A percentile compares a stretch with the other conserved stretches of the same genome.
Conservation (phyloP, 2,329 filamentous ascomycete species). For the Neoascochyta sp. region DNA sequence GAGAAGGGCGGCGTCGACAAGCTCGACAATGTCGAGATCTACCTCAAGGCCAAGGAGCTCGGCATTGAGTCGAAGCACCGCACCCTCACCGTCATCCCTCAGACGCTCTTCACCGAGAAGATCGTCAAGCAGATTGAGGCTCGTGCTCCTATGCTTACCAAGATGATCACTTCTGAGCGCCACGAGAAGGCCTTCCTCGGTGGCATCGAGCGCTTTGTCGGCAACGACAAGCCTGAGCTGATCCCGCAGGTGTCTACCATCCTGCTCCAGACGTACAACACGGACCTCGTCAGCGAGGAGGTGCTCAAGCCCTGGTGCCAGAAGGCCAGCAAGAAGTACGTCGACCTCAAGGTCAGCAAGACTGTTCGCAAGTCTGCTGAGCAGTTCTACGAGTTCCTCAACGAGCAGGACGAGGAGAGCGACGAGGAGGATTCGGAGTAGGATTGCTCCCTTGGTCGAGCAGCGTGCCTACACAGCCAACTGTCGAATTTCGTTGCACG, state of each 20-base stretch:
- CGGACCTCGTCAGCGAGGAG: conserved; percentile 85
- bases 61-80: conserved; percentile 94
- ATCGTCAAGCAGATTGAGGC: conserved; percentile 82
- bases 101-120: conserved; percentile 89
- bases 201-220: conserved; percentile 88
- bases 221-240: conserved; percentile 76
- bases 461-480: too few species aligned
- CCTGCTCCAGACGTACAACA: conserved; percentile 83
- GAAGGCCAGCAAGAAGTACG: conserved; percentile 98
- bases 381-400: conserved; percentile 91
- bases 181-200: conserved; percentile 95
- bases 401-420: conserved; percentile 65
- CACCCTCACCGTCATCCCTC: conserved; percentile 84
- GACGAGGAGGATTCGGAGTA: conserved; percentile 43
- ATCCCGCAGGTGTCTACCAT: conserved; percentile 77
- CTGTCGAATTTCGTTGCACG: conserved; percentile 10
- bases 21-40: conserved; percentile 85
- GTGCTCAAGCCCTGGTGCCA: conserved; percentile 84
- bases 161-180: conserved; percentile 85
- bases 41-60: conserved; percentile 93
- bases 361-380: conserved; percentile 94
- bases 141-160: conserved; percentile 84
- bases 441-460: background rate
- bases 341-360: conserved; percentile 82
- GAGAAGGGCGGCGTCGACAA: conserved; percentile 70